Conservation (phyloP, 768 basidiomycete species). For the Pholiota conissans region DNA sequence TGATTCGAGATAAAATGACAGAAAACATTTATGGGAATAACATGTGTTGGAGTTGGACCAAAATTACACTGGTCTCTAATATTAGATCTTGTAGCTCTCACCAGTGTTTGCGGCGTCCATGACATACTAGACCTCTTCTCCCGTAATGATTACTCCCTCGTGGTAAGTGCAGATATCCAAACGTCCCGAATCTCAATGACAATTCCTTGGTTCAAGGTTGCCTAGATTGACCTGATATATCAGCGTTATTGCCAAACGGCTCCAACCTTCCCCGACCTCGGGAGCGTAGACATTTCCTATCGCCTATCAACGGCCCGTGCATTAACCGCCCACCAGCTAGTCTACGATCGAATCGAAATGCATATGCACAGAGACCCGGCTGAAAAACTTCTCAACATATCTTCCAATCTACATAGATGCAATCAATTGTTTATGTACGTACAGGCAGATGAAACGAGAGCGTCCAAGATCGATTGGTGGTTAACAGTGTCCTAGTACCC, state of each 20-base stretch:
- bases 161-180: not conserved
- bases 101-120: not conserved
- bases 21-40: not conserved
- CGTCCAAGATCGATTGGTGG: not conserved
- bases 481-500: not conserved
- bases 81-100: not conserved
- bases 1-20: not conserved
- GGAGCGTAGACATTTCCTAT: not conserved
- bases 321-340: constrained; percentile 2
- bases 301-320: constrained; percentile 5
- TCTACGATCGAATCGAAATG: not conserved
- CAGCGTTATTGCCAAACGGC: not conserved
- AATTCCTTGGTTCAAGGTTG: not conserved
- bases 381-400: not conserved
- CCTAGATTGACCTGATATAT: not conserved
- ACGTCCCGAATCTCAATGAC: not conserved
- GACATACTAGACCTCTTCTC: not conserved
- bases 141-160: not conserved
- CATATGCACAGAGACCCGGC: not conserved
- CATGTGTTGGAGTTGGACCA: not conserved
- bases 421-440: not conserved
- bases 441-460: not conserved
- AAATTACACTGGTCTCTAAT: not conserved
- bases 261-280: not conserved
- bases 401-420: not conserved